These are phyloP conservation scores for Hanseniaspora valbyensis DNA, from an alignment of 805 yeast genomes.

Conservation along the genomic window DNA sequence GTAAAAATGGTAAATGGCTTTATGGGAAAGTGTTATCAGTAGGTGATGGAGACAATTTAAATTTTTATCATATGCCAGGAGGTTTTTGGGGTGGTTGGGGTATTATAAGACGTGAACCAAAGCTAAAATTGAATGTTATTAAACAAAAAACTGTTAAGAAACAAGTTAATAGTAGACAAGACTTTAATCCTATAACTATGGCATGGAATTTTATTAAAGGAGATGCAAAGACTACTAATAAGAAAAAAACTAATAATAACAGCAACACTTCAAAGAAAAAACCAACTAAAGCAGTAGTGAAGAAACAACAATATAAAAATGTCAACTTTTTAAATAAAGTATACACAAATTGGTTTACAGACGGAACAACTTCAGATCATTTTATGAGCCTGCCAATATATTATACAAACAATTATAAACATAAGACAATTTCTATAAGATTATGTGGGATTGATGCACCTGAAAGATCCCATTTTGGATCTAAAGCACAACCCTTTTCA, in stretches of 20 bases:
- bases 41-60: slow-evolving; percentile 93
- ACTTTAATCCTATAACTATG: not conserved
- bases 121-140: slow-evolving; percentile 29
- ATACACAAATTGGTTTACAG: slow-evolving; percentile 7
- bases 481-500: slow-evolving; percentile 78
- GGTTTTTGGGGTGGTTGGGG: slow-evolving; percentile 87
- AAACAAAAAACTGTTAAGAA: not conserved
- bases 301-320: not conserved
- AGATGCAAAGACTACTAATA: too few species aligned
- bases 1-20: slow-evolving; percentile 30
- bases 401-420: slow-evolving; percentile 25
- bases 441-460: slow-evolving; percentile 96
- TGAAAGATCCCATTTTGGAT: slow-evolving; percentile 87
- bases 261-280: not conserved
- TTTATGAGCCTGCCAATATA: slow-evolving; percentile 24
- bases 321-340: not conserved
- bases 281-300: not conserved
- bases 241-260: not conserved
- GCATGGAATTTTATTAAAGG: slow-evolving; percentile 4
- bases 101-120: slow-evolving; percentile 65
- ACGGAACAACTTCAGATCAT: slow-evolving; percentile 20
- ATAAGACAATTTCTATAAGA: slow-evolving; percentile 61
- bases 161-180: not conserved
- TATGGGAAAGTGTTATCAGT: slow-evolving; percentile 77
- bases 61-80: slow-evolving; percentile 88